A percentile compares a stretch with the other conserved stretches of the same genome.
Evolutionary conservation across 495 filamentous ascomycete genomes (phyloP).

Genomic region (Trichoderma erinaceum): DNA sequence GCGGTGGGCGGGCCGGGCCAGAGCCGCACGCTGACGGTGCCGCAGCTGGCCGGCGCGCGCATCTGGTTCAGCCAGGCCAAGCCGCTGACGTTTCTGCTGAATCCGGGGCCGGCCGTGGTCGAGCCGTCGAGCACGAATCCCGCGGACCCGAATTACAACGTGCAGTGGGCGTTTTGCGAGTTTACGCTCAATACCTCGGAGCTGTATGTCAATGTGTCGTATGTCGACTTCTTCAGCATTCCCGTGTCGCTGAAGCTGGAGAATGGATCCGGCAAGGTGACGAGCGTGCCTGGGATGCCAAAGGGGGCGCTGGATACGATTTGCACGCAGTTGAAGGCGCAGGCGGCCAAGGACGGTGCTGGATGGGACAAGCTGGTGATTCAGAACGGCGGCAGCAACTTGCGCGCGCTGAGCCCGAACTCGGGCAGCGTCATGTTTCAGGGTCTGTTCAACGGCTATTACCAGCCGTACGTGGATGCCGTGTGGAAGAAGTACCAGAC

Average conservation of each 20-base stretch:
- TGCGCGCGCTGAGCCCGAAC: constrained; percentile 63
- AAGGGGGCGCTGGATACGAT: constrained; percentile 51
- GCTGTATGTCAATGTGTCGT: constrained; percentile 68
- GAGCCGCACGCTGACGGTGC: constrained; percentile 55
- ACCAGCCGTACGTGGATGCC: constrained; percentile 52
- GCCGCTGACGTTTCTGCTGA: constrained; percentile 63
- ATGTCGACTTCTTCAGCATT: constrained; percentile 67
- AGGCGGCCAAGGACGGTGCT: constrained; percentile 47
- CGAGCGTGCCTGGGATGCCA: constrained; percentile 55
- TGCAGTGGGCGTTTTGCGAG: constrained; percentile 64
- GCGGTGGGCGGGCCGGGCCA: constrained; percentile 53
- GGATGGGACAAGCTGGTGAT: constrained; percentile 63
- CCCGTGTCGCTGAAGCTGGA: constrained; percentile 59
- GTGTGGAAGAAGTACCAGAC: constrained; percentile 57
- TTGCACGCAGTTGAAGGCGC: constrained; percentile 45
- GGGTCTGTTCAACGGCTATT: constrained; percentile 56
- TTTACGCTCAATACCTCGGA: constrained; percentile 64
- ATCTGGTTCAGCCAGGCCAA: constrained; percentile 61
- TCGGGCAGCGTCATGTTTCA: constrained; percentile 48
- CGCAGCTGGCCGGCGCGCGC: constrained; percentile 60
- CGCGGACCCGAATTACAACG: constrained; percentile 58
- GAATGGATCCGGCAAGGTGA: constrained; percentile 43
- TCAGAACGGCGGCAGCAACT: constrained; percentile 39
- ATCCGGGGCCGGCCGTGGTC: constrained; percentile 62
- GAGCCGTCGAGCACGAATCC: constrained; percentile 64